phyloP scores from a whole-genome alignment of 768 basidiomycete genomes.

The Lactifluus echinatus region DNA sequence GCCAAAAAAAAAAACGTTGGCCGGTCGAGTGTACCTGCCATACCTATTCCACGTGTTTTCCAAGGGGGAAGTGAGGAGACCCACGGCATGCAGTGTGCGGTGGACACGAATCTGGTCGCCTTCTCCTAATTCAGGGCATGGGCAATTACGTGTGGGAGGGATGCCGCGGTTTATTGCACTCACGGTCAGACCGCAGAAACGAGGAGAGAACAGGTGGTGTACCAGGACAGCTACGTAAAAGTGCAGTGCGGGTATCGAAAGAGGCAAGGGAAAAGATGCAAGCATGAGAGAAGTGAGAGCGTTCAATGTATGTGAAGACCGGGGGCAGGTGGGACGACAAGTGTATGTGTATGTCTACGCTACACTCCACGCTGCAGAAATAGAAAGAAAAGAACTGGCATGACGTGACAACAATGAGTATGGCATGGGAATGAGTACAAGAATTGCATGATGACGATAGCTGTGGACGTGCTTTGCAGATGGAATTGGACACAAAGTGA shows the following conservation, averaged over 20 bases:
- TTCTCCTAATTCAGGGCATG: neutral
- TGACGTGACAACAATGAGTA: constrained; percentile 22
- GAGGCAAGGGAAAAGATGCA: constrained; percentile 1
- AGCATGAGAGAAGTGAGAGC: constrained; percentile 10
- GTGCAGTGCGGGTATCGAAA: constrained; percentile 18
- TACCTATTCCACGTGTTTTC: constrained; percentile 12
- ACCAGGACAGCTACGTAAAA: constrained; percentile 18
- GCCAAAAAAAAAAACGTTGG: neutral
- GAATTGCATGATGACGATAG: constrained; percentile 23
- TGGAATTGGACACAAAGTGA: constrained; percentile 8
- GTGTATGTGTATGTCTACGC: neutral
- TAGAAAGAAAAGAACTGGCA: neutral
- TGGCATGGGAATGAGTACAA: constrained; percentile 22
- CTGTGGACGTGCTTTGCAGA: constrained; percentile 19
- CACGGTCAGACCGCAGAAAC: constrained; percentile 6
- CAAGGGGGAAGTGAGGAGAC: neutral
- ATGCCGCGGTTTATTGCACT: constrained; percentile 13
- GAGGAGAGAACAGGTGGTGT: constrained; percentile 10
- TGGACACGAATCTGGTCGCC: constrained; percentile 4
- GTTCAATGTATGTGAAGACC: constrained; percentile 5
- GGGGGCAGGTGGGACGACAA: constrained; percentile 2
- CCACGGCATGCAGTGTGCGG: neutral
- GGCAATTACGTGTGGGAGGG: constrained; percentile 10
- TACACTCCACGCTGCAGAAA: constrained; percentile 1
- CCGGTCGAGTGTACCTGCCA: constrained; percentile 1